phyloP scores from a whole-genome alignment of 2,329 filamentous ascomycete genomes.

The Fusarium piperis region DNA sequence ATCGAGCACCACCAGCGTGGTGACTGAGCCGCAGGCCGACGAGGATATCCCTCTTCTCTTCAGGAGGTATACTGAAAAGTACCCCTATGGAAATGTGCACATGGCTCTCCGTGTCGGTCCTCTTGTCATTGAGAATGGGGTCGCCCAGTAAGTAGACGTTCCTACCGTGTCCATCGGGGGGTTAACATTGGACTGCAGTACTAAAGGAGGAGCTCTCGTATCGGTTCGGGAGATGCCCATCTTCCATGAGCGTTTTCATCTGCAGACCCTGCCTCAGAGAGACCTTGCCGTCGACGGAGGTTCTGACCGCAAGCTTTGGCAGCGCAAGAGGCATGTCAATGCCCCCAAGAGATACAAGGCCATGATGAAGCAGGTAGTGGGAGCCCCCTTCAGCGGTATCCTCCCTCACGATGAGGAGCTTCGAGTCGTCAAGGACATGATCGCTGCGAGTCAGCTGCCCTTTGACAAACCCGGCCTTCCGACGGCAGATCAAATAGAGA shows the following conservation, averaged over 20 bases:
- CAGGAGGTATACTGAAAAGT: constrained; percentile 42
- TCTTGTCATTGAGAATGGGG: constrained; percentile 52
- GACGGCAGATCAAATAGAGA: constrained; percentile 14
- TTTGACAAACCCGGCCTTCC: constrained; percentile 36
- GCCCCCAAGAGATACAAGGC: constrained; percentile 48
- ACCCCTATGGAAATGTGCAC: constrained; percentile 52
- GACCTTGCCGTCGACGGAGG: constrained; percentile 26
- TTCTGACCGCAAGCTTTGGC: constrained; percentile 17
- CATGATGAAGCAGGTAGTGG: constrained; percentile 54
- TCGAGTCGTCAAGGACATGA: constrained; percentile 41
- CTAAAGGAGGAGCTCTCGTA: constrained; percentile 40
- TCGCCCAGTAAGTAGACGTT: constrained; percentile 45
- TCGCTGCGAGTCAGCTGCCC: constrained; percentile 35
- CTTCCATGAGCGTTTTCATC: constrained; percentile 32
- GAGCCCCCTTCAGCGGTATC: constrained; percentile 47
- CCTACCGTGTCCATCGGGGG: fast-evolving
- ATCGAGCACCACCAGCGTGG: constrained; percentile 18
- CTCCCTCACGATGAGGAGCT: constrained; percentile 38
- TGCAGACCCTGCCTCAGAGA: constrained; percentile 31
- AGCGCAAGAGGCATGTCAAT: constrained; percentile 11
- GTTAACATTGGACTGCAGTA: constrained; percentile 24
- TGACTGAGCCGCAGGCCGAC: constrained; percentile 27
- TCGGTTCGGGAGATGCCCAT: constrained; percentile 37
- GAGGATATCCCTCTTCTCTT: constrained; percentile 46
- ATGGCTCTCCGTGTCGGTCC: constrained; percentile 53